Evolutionary conservation across 2,329 filamentous ascomycete species (phyloP).

Genomic region (Aureobasidium sp.): DNA sequence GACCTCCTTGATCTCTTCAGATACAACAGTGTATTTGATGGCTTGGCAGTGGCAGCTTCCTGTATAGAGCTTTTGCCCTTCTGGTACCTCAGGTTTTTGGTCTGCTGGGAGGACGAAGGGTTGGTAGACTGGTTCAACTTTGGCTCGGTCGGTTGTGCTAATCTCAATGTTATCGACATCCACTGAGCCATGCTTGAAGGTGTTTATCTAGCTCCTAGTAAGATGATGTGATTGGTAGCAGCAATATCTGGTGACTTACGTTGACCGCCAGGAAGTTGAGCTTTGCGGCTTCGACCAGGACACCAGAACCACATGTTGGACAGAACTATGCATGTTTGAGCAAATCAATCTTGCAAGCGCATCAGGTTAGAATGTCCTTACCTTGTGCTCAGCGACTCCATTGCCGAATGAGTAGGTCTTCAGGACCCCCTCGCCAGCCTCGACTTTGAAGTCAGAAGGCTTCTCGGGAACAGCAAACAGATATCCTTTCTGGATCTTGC

Average conservation of each 20-base stretch:
- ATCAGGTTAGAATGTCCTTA: not conserved
- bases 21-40: not conserved
- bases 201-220: not conserved
- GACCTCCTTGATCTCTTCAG: not conserved
- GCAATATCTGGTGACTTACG: not conserved
- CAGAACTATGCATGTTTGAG: not conserved
- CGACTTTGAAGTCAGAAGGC: not conserved
- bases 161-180: not conserved
- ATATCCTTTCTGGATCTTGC: not conserved
- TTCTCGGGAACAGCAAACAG: not conserved
- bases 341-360: not conserved
- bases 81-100: not conserved
- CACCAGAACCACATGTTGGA: not conserved
- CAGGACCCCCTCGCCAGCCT: not conserved
- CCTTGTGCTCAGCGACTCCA: constrained; percentile 5
- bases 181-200: not conserved
- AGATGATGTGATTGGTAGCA: not conserved
- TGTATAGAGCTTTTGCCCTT: constrained; percentile 2
- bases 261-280: not conserved
- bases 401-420: constrained; percentile 3
- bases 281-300: not conserved
- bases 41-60: constrained; percentile 13
- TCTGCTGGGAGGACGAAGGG: not conserved
- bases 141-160: not conserved
- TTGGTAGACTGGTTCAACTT: not conserved